Evolutionary conservation across 2,329 filamentous ascomycete genomes (phyloP).

Genomic region (Fusarium hainanense): DNA sequence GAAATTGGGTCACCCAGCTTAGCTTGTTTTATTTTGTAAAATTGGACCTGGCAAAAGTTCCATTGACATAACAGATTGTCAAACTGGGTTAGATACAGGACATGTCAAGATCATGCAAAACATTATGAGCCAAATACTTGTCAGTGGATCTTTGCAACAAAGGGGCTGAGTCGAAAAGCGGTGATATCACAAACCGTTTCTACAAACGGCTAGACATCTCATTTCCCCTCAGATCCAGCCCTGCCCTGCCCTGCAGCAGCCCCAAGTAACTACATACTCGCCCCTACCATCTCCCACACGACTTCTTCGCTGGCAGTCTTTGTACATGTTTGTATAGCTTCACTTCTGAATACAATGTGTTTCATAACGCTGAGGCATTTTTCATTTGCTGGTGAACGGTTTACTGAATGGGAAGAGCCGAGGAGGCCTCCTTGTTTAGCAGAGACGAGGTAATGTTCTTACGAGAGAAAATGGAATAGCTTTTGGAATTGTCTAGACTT

Average conservation of each 20-base stretch:
- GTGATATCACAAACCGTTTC: constrained; percentile 23
- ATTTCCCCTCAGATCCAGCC: constrained; percentile 17
- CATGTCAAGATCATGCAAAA: constrained; percentile 9
- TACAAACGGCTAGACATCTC: constrained; percentile 25
- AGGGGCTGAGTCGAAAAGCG: constrained; percentile 23
- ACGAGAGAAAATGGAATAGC: not conserved
- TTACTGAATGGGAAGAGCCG: constrained; percentile 9
- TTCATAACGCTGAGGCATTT: constrained; percentile 38
- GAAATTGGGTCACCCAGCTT: not conserved
- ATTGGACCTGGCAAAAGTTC: constrained; percentile 25
- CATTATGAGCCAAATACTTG: constrained; percentile 34
- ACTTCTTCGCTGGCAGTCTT: constrained; percentile 22
- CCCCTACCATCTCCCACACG: constrained; percentile 31
- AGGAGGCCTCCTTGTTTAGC: constrained; percentile 22
- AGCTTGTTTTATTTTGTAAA: too few relatives aligned
- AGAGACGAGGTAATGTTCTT: too few relatives aligned
- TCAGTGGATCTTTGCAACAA: not conserved
- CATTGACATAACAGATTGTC: constrained; percentile 18
- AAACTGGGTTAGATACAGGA: constrained; percentile 22
- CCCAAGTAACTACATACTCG: constrained; percentile 32
- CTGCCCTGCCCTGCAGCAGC: constrained; percentile 21
- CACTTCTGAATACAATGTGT: constrained; percentile 22
- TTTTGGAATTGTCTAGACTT: constrained; percentile 28
- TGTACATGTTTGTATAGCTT: constrained; percentile 39
- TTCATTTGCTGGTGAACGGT: not conserved